These are phyloP conservation scores for Ilyonectria destructans DNA, from an alignment of 2,329 filamentous ascomycete genomes.

Conservation along the genomic window DNA sequence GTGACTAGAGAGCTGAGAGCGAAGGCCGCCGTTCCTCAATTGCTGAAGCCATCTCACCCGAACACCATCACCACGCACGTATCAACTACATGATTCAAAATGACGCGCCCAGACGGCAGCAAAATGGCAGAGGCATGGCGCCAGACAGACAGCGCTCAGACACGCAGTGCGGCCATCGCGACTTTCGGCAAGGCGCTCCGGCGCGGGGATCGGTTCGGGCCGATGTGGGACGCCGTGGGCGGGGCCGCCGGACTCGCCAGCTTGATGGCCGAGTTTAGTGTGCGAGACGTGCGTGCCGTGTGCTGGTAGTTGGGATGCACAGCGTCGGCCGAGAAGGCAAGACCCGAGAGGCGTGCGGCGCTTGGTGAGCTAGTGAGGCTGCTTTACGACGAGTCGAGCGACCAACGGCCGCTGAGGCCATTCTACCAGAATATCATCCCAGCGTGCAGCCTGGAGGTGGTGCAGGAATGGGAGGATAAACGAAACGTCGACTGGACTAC, in stretches of 20 bases:
- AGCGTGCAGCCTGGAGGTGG: slow-evolving; percentile 38
- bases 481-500: slow-evolving; percentile 32
- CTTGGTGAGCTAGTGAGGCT: slow-evolving; percentile 42
- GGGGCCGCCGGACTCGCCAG: slow-evolving; percentile 41
- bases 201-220: slow-evolving; percentile 40
- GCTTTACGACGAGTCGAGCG: slow-evolving; percentile 30
- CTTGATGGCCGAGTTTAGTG: slow-evolving; percentile 48
- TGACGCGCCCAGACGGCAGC: slow-evolving; percentile 25
- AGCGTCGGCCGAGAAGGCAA: slow-evolving; percentile 38
- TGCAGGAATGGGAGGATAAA: slow-evolving; percentile 42
- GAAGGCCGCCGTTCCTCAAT: too few species aligned
- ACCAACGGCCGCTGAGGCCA: slow-evolving; percentile 40
- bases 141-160: slow-evolving; percentile 38
- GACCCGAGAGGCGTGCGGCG: slow-evolving; percentile 41
- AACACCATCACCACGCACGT: too few species aligned
- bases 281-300: slow-evolving; percentile 39
- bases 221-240: slow-evolving; percentile 43
- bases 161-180: slow-evolving; percentile 38
- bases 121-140: slow-evolving; percentile 30
- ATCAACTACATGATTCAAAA: slow-evolving; percentile 2
- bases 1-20: too few species aligned
- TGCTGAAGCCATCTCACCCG: too few species aligned
- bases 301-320: slow-evolving; percentile 44
- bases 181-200: slow-evolving; percentile 43
- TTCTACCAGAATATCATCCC: slow-evolving; percentile 48